Base-by-base conservation (phyloP, 352 stramenopile genomes). In the Pythium insidiosum region DNA sequence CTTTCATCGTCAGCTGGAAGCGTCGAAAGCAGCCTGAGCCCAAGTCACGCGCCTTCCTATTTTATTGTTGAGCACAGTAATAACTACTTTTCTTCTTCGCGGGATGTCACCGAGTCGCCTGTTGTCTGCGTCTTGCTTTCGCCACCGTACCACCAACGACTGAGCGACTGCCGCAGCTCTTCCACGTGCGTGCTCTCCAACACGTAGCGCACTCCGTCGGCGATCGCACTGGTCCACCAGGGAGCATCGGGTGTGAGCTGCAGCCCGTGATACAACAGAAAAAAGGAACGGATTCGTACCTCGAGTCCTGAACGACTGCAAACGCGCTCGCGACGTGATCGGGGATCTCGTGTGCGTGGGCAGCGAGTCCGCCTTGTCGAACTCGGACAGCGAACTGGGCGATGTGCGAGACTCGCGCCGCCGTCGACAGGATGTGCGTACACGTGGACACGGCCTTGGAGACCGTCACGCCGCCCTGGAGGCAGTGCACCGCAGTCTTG, bases 401-500 rank as follows among this genome's bases (percentile, higher is more conserved):
- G n/a, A 86, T 18, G 3, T 61, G 61, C 49, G 62, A 67, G 16
- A 87, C 58, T 15, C 61, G 68, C 31, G 60, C 52, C 24, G 77
- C 73, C 19, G 61, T 50, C n/a, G 61, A 66, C 33, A 73, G 47
- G 46, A 89, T 73, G 29, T 84, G 65, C 16, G 67, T 69, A 24
- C 74, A 70, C 0, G 77, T 89, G 9, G 53, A 52, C 38, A 87
- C 50, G 11, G 66, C 73, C 33, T 73, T 80, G 1, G 73, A 68
- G 26, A 89, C 63, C 12, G 65, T 72, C 28, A 85, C 61, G 21
- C 68, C 76, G 7, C 65, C 68, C 53, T 90, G 75, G 12, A 93
- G 50, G 34, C 72, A 86, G 41, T 88, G 84, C 28, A 88, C 63
- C 10, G 60, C 68, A 0, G 66, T 64, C 45, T 87, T 84, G 6